Evolutionary conservation across 139 green algal genomes (phyloP), one percentile per base, ranked within the genome.

Genomic region (Raphidocelis subcapitata): DNA sequence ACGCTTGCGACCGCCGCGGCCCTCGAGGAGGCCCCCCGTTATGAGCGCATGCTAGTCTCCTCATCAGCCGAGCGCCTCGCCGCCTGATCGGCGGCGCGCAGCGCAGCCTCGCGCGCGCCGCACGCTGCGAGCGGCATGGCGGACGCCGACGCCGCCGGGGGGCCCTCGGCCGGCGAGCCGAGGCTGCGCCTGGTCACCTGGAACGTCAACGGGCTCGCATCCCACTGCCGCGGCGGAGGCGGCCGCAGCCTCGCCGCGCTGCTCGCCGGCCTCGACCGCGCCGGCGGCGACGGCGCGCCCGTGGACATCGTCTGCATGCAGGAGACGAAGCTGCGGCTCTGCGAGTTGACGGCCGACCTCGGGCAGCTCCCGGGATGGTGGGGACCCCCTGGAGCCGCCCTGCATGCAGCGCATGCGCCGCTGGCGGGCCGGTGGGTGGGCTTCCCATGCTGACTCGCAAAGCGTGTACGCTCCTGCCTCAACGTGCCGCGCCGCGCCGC

Each of bases 301-400:
- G 51, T 63, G 76, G 76, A 82, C 33, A 59, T 82, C 5, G 46
- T 82, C 5, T 76, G 77, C 46, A 49, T 71, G 5, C 67, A 93
- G 54, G 88, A 93, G 26, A 89, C 82, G 2, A 93, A 93, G 56
- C 65, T 91, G 2, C 59, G 44, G 37, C 64, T 73, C 3, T 36
- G 23, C 10, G 85, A 92, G 15, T 61, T 92, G 0, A 35, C 69
- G 20, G 33, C 69, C 0, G 81, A 87, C 20, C 62, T 92, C 33
- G 83, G 81, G 12, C 16, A 89, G 21, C 78, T 75, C 2, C 75
- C 85, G 0, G 84, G 83, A 5, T 92, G 86, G 86, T 91, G 73
- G 31, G 81, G 26, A 57, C 24, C 32, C 2, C 2, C 3, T 1
- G 28, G 65, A 24, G 35, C 31, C 21, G 37, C 23, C 36, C 37